Evolutionary conservation across 2,329 filamentous ascomycete species (phyloP).

Genomic region (Incumbomyces lentus): DNA sequence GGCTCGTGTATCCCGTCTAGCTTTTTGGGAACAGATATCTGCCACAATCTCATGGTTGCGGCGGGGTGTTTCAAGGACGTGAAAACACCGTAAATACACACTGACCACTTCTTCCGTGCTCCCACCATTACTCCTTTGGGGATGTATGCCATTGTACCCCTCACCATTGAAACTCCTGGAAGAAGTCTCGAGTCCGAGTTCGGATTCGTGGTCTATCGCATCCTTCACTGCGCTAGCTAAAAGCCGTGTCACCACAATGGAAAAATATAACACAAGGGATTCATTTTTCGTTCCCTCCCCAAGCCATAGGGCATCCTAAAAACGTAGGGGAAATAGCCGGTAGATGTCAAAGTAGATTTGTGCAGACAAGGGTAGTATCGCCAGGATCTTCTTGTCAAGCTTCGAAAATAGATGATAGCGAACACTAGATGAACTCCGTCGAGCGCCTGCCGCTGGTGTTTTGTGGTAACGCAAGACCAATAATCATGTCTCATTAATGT

Average conservation of each 20-base stretch:
- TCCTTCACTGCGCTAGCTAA: background rate
- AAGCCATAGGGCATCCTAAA: background rate
- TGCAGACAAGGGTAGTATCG: background rate
- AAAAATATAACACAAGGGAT: no score
- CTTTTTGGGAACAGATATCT: no score
- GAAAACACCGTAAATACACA: background rate
- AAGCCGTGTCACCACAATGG: background rate
- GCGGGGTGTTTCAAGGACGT: no score
- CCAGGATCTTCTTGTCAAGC: conserved; percentile 2
- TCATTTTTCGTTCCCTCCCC: no score
- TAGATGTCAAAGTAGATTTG: background rate
- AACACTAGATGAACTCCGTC: conserved; percentile 4
- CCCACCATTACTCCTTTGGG: background rate
- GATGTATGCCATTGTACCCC: background rate
- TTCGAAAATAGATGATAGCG: background rate
- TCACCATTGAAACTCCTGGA: no score
- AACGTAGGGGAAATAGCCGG: background rate
- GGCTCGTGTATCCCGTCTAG: no score
- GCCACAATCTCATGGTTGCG: no score
- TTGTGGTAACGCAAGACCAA: background rate
- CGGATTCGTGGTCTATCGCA: background rate
- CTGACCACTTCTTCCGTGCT: background rate
- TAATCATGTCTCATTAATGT: conserved; percentile 3
- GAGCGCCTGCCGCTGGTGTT: conserved; percentile 8
- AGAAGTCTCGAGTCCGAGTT: no score